phyloP scores from a whole-genome alignment of 805 yeast species.

The Barnettozyma californica region DNA sequence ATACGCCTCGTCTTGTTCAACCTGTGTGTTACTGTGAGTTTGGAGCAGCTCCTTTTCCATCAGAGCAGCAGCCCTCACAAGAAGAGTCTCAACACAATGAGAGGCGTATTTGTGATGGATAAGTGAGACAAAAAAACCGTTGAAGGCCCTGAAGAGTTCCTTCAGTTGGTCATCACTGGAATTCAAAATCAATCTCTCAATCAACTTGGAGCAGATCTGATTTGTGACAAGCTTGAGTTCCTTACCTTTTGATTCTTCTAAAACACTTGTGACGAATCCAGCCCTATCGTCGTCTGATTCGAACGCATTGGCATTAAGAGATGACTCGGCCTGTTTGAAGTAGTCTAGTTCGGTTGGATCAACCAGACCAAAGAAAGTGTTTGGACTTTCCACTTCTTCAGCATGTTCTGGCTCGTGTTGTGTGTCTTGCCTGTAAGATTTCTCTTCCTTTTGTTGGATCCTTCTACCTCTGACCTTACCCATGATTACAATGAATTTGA shows the following conservation, averaged over 20 bases:
- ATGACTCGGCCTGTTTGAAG: conserved; percentile 88
- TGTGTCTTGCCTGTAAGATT: not conserved
- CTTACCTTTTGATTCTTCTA: conserved; percentile 83
- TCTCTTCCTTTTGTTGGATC: conserved; percentile 26
- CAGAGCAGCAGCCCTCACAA: conserved; percentile 68
- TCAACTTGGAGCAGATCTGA: conserved; percentile 88
- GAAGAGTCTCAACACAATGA: conserved; percentile 84
- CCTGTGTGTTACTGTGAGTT: conserved; percentile 29
- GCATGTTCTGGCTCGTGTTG: conserved; percentile 9
- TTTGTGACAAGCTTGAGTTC: conserved; percentile 90
- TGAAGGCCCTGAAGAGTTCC: conserved; percentile 57
- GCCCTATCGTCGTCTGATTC: conserved; percentile 64
- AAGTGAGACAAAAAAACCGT: conserved; percentile 69
- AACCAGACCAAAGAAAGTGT: conserved; percentile 78
- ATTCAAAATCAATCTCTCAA: conserved; percentile 76
- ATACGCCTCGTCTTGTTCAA: conserved; percentile 31
- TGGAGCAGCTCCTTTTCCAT: conserved; percentile 67
- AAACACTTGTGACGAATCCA: conserved; percentile 69
- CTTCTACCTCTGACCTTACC: conserved; percentile 40
- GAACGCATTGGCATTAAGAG: conserved; percentile 75
- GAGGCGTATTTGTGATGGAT: conserved; percentile 88
- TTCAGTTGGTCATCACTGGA: conserved; percentile 64
- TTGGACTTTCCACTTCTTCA: conserved; percentile 24
- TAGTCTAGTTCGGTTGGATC: conserved; percentile 83
- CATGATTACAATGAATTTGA: conserved; percentile 11